Conservation (phyloP, 2,329 filamentous ascomycete species). For the Pleoardoris graminearum region DNA sequence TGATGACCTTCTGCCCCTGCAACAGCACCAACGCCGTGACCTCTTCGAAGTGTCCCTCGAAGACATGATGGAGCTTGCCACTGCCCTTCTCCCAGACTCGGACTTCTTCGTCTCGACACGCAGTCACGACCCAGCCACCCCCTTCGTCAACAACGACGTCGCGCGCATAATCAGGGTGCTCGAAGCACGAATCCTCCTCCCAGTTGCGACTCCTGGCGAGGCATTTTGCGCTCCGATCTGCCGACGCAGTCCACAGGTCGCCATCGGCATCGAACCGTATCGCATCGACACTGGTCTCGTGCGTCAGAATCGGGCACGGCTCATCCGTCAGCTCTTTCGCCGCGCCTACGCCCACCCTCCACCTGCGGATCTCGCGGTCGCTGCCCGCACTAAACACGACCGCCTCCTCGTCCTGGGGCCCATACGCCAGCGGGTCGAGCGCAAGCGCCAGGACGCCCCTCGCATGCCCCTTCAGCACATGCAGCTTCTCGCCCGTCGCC, state of each 20-base stretch:
- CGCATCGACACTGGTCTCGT: constrained; percentile 89
- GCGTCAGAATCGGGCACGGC: constrained; percentile 67
- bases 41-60: constrained; percentile 89
- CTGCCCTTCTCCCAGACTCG: constrained; percentile 81
- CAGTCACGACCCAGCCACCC: constrained; percentile 80
- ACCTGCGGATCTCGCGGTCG: constrained; percentile 69
- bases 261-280: constrained; percentile 72
- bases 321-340: constrained; percentile 39
- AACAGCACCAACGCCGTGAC: constrained; percentile 78
- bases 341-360: constrained; percentile 57
- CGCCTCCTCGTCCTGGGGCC: constrained; percentile 42
- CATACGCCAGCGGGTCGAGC: constrained; percentile 63
- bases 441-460: constrained; percentile 80
- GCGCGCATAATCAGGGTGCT: constrained; percentile 88
- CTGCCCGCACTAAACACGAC: constrained; percentile 75
- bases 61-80: constrained; percentile 72
- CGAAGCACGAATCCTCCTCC: constrained; percentile 70
- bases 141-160: constrained; percentile 72
- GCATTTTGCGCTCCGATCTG: constrained; percentile 85
- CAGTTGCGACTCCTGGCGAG: constrained; percentile 71
- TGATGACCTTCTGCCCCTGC: constrained; percentile 63
- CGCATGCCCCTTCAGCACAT: constrained; percentile 76
- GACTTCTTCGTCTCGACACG: constrained; percentile 87
- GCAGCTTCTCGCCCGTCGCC: constrained; percentile 66
- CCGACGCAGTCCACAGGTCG: constrained; percentile 90